A percentile compares a stretch with the other conserved stretches of the same genome.
Conservation (phyloP, 2,329 filamentous ascomycete species). For the Ophiocordyceps polyrhachis-furcata region DNA sequence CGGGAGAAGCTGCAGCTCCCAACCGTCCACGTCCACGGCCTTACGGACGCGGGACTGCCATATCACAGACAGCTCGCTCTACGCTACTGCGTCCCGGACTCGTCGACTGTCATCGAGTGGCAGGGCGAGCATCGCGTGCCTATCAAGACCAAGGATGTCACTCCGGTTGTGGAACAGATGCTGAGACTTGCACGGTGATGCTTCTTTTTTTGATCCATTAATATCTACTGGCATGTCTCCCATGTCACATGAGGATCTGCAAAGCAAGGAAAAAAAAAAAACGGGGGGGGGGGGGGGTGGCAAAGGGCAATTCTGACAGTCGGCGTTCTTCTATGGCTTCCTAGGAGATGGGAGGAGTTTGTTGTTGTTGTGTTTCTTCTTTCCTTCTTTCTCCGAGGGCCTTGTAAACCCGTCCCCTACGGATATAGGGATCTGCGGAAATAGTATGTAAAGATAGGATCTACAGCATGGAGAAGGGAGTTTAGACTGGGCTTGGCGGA, state of each 20-base stretch:
- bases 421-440: neutral
- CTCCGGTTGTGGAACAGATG: neutral
- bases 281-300: neutral
- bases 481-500: neutral
- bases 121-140: constrained; percentile 1
- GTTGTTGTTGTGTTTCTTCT: neutral
- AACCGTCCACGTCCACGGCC: constrained; percentile 12
- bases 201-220: no score
- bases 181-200: neutral
- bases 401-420: neutral
- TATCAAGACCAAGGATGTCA: constrained; percentile 1
- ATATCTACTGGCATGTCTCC: neutral
- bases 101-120: constrained; percentile 1
- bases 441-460: neutral
- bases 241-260: neutral
- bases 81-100: neutral
- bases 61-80: constrained; percentile 20
- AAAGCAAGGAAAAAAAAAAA: neutral
- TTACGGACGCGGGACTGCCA: constrained; percentile 38
- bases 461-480: neutral
- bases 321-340: neutral
- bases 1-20: constrained; percentile 2
- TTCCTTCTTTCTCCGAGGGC: neutral
- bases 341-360: neutral
- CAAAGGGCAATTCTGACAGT: no score